Conservation (phyloP, 2,329 filamentous ascomycete genomes). For the Cordyceps cicadae region DNA sequence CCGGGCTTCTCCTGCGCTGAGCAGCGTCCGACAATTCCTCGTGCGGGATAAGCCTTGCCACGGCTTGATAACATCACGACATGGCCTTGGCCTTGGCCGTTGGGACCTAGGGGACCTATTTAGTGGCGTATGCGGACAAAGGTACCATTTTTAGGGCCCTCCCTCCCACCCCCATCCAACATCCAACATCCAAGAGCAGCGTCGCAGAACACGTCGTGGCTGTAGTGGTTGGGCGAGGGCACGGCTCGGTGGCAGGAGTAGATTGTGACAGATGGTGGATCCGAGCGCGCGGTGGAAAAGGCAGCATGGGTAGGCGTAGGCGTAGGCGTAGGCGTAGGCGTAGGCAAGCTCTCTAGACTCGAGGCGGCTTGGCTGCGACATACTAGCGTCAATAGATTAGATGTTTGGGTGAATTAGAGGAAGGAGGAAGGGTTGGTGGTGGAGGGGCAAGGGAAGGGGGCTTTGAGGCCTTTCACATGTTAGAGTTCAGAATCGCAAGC, state of each 20-base stretch:
- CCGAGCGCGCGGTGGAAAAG: slow-evolving; percentile 2
- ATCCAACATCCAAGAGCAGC: background rate
- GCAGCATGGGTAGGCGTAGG: background rate
- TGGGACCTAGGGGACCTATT: too few relatives aligned
- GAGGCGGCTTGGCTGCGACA: background rate
- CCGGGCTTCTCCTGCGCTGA: background rate
- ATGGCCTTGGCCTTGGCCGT: background rate
- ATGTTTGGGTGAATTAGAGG: slow-evolving; percentile 2
- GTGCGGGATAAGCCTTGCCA: background rate
- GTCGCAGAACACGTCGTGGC: slow-evolving; percentile 2
- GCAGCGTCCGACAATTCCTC: slow-evolving; percentile 1
- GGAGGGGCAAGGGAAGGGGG: background rate
- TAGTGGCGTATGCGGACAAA: slow-evolving; percentile 8
- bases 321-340: background rate
- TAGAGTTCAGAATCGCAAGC: slow-evolving; percentile 7
- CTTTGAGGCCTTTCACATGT: slow-evolving; percentile 5
- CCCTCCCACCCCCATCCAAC: too few relatives aligned
- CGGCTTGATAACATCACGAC: background rate
- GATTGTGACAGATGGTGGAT: background rate
- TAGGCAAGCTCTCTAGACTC: background rate
- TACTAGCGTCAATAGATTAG: slow-evolving; percentile 3
- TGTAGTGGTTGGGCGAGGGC: slow-evolving; percentile 1
- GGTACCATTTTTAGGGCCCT: background rate
- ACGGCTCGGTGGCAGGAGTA: background rate
- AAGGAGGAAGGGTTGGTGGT: background rate